Base-by-base conservation (phyloP, 805 yeast species). In the Nakazawaea ernobii region DNA sequence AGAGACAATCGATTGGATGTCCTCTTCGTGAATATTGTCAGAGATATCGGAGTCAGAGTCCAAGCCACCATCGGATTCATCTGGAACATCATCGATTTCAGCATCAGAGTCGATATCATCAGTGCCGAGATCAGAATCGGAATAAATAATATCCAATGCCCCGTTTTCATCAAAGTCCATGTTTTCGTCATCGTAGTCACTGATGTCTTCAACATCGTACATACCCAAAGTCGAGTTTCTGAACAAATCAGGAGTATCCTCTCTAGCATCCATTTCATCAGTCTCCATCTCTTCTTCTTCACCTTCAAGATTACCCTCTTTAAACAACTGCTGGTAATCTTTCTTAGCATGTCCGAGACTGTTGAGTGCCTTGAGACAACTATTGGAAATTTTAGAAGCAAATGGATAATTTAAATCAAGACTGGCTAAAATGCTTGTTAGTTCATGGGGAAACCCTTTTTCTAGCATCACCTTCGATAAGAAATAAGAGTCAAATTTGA, bases 151-250 rank as follows among this genome's bases (percentile, higher is more conserved):
- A 33, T 63, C 59, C 36, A 63, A 39, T 7, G 57, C 53, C 20
- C 57, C 53, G 2, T 53, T 53, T 5, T 47, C 58, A 6, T 49
- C 52, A 47, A 45, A 48, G 14, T 42, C 53, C 40, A 37, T 36
- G 11, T 50, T 53, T 11, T 73, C 80, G 24, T 70, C 77, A n/a
- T 70, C 79, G 8, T 81, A 85, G 39, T 78, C 77, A 52, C 80
- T 84, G 32, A 77, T 74, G 44, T 84, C 94, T 32, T 75, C 86
- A 35, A 86, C 82, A 56, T 92, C 97, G 60, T 85, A 92, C 95
- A 92, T 91, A 1, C 97, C 97, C 36, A 92, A 70, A 0, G 97
- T 87, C 0, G 97, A 91, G 60, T 94, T 91, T 35, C 84, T 71
- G 63, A 92, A 81, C 58, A 91, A 69, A 60, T 91, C 91, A 0